Evolutionary conservation across 768 basidiomycete species (phyloP), one percentile per base, ranked within the genome.

Genomic region (Calvatia gigantea): DNA sequence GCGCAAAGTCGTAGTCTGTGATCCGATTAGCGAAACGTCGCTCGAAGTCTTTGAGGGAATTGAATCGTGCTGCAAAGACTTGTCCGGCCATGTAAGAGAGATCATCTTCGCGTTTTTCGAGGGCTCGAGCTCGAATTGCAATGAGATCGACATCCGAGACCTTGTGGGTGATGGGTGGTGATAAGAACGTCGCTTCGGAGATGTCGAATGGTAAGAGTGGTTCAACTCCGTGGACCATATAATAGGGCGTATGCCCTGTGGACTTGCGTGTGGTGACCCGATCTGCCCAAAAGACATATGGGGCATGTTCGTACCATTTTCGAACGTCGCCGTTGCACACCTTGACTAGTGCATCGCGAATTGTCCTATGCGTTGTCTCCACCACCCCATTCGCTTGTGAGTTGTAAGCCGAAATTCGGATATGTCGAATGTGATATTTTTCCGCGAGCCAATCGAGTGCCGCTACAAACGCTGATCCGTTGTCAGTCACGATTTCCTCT

Each of bases 401-500:
- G 43, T 59, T 59, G 46, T 59, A 59, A 1, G 50, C 47, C 5
- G 65, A 70, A 15, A 77, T 77, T 0, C 58, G 41, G 21, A 76
- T 73, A 42, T 75, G 71, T 1, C 37, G 31, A 25, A 76, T 70
- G 9, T 69, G 45, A 4, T 60, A 61, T 11, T 54, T 50, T 9
- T 63, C 47, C 2, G 19, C 35, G 3, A 67, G 41, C 23, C 43
- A 44, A 1, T 58, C 56, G 12, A 64, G 17, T 2, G 67, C 73
- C 1, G 62, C 59, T 1, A 72, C 47, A 35, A 73, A 67, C 0
- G 65, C 65, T 0, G 68, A 56, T 0, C 73, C 65, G 58, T 75
- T 75, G 58, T 78, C 75, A 0, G 73, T 74, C 0, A 76, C 66
- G 4, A 79, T 69, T 29, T 74, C 69, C 3, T 54, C 56, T 0